Conservation (phyloP, 768 basidiomycete species). For the Tylopilus felleus region DNA sequence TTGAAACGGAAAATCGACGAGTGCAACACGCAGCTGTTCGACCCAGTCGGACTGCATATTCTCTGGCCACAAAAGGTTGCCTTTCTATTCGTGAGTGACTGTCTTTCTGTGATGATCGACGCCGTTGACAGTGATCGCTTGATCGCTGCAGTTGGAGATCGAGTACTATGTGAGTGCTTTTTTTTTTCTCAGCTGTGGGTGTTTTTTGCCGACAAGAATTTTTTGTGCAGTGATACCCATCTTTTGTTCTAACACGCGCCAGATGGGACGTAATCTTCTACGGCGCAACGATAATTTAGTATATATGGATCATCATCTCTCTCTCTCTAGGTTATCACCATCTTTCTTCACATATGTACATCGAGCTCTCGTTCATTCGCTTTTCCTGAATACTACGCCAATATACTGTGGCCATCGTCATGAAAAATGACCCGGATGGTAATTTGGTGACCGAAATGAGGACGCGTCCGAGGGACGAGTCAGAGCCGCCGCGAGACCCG, state of each 20-base stretch:
- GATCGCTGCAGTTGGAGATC: conserved; percentile 72
- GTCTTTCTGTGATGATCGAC: background rate
- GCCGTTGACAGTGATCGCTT: background rate
- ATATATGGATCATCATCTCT: conserved; percentile 8
- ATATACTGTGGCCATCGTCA: conserved; percentile 1
- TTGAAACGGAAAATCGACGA: conserved; percentile 60
- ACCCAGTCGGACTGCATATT: conserved; percentile 84
- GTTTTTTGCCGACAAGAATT: background rate
- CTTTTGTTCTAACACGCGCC: background rate
- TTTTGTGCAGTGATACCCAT: conserved; percentile 21
- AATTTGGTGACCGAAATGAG: background rate
- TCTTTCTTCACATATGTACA: conserved; percentile 1
- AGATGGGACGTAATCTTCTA: conserved; percentile 1
- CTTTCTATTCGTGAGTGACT: conserved; percentile 81
- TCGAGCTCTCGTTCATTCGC: background rate
- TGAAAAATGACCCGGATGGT: background rate
- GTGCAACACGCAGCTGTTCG: conserved; percentile 72
- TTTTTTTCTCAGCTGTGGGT: background rate
- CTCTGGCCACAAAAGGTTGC: conserved; percentile 82
- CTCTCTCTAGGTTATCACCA: conserved; percentile 6
- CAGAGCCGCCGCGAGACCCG: background rate
- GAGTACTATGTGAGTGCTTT: conserved; percentile 78
- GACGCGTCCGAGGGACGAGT: background rate
- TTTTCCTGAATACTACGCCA: background rate
- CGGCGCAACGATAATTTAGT: conserved; percentile 11